These are phyloP conservation scores for Monilinia fructicola DNA, from an alignment of 2,329 filamentous ascomycete species.

Conservation along the genomic window DNA sequence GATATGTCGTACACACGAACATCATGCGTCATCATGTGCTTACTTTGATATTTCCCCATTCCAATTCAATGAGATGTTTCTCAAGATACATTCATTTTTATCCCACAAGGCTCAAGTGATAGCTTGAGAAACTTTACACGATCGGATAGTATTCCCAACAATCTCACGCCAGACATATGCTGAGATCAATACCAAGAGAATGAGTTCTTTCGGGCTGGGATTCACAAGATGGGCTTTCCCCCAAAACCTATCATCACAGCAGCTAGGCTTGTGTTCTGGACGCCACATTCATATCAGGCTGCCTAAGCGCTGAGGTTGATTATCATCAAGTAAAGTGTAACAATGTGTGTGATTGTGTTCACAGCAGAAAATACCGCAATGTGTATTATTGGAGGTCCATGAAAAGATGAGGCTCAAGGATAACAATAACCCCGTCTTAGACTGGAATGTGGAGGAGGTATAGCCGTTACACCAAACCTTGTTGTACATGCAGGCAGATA, in stretches of 20 bases:
- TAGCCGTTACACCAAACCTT: slow-evolving; percentile 1
- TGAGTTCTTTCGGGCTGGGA: not conserved
- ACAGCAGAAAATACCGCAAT: not conserved
- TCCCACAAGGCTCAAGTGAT: not conserved
- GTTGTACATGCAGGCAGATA: slow-evolving; percentile 1
- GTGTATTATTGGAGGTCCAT: not conserved
- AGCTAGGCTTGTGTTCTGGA: slow-evolving; percentile 5
- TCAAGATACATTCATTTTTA: not conserved
- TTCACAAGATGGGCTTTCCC: not conserved
- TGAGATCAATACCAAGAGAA: not conserved
- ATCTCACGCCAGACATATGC: slow-evolving; percentile 3
- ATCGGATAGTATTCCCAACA: not conserved
- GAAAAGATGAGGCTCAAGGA: slow-evolving; percentile 2
- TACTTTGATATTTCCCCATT: not conserved
- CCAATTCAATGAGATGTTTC: not conserved
- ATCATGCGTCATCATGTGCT: not conserved
- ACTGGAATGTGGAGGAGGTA: slow-evolving; percentile 10
- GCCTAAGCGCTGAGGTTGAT: slow-evolving; percentile 1
- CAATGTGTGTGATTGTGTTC: not conserved
- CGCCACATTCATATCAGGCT: slow-evolving; percentile 10
- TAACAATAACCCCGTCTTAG: slow-evolving; percentile 1
- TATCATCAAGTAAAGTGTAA: slow-evolving; percentile 5
- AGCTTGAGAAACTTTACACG: not conserved
- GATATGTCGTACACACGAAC: too few relatives aligned
- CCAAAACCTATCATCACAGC: slow-evolving; percentile 11